Conservation (phyloP, 345 rosid species). For the Balakata baccata region DNA sequence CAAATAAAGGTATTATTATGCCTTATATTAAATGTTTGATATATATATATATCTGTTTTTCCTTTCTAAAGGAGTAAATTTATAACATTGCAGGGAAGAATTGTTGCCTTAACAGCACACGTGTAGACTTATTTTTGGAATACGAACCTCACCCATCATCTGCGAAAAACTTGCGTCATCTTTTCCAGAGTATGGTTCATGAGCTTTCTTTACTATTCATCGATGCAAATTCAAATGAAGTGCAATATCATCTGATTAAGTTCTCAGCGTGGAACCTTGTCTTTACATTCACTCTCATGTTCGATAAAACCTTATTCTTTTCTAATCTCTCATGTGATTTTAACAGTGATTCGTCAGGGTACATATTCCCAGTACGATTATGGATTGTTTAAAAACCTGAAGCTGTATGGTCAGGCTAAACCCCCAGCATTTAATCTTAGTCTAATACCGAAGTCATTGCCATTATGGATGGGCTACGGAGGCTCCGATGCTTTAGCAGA, state of each 20-base stretch:
- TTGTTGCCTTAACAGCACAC: constrained; percentile 74
- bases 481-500: constrained; percentile 78
- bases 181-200: constrained; percentile 69
- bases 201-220: too few relatives aligned
- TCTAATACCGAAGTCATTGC: constrained; percentile 60
- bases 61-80: constrained; percentile 7
- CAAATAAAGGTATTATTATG: background rate
- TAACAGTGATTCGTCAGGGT: constrained; percentile 87
- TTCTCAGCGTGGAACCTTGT: background rate
- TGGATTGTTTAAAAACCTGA: constrained; percentile 61
- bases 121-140: constrained; percentile 57
- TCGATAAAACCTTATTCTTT: background rate
- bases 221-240: background rate
- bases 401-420: constrained; percentile 46
- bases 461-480: constrained; percentile 89
- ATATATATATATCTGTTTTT: background rate
- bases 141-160: constrained; percentile 95
- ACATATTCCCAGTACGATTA: constrained; percentile 72
- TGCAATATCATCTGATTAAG: background rate
- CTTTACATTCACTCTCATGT: background rate
- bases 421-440: constrained; percentile 71
- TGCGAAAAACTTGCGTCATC: constrained; percentile 77
- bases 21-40: background rate
- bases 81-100: constrained; percentile 57
- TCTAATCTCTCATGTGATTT: background rate